phyloP scores from a whole-genome alignment of 106 monocot species.

The Dioscorea dumetorum region DNA sequence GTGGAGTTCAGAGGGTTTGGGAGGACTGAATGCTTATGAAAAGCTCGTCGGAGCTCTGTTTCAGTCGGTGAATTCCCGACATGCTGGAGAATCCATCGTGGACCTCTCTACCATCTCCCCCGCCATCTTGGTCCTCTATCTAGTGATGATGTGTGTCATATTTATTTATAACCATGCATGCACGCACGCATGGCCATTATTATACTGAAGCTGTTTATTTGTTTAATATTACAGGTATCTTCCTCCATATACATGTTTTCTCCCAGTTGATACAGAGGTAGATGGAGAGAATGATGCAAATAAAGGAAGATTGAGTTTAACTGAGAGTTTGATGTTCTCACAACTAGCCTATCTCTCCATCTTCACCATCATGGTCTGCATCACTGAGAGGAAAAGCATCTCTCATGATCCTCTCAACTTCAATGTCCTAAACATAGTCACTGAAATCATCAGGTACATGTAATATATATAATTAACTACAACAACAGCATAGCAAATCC shows the following conservation, averaged over 20 bases:
- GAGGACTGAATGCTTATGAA: conserved; percentile 26
- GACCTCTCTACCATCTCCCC: conserved; percentile 41
- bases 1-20: conserved; percentile 40
- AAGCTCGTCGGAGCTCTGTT: conserved; percentile 51
- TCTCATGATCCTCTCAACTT: conserved; percentile 40
- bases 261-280: not conserved
- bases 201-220: not conserved
- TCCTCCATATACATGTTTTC: conserved; percentile 25
- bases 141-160: conserved; percentile 79
- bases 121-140: conserved; percentile 45
- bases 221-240: conserved; percentile 25
- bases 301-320: not conserved
- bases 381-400: conserved; percentile 22
- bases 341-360: conserved; percentile 12
- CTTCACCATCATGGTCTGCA: conserved; percentile 26
- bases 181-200: no score
- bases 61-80: conserved; percentile 50
- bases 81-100: conserved; percentile 54
- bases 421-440: conserved; percentile 43
- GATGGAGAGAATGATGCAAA: not conserved
- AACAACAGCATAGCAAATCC: no score
- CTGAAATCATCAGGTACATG: conserved; percentile 45
- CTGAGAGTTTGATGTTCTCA: conserved; percentile 13
- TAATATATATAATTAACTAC: not conserved
- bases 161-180: no score